Evolutionary conservation across 257 asterid genomes (phyloP).

Genomic region (Plantago major): DNA sequence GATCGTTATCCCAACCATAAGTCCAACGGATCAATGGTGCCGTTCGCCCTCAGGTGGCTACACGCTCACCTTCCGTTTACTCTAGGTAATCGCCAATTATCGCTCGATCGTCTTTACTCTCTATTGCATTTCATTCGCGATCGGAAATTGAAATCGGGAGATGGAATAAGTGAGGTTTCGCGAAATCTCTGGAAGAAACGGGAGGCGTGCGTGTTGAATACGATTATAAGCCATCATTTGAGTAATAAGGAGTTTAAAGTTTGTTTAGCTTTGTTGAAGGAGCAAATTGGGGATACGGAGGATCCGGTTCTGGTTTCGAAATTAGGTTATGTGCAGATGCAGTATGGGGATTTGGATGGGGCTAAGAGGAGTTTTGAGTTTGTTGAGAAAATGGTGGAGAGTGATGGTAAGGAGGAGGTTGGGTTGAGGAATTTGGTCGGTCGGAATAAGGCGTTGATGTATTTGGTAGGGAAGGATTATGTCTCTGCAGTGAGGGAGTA

Average conservation of each 20-base stretch:
- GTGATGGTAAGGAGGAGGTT: conserved; percentile 30
- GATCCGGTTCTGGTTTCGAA: conserved; percentile 65
- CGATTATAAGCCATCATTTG: conserved; percentile 81
- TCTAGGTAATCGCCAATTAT: conserved; percentile 60
- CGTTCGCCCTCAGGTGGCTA: conserved; percentile 88
- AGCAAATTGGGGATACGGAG: conserved; percentile 35
- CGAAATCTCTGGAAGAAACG: conserved; percentile 57
- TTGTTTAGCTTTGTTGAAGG: conserved; percentile 55
- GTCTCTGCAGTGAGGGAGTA: conserved; percentile 92
- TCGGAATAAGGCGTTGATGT: conserved; percentile 82
- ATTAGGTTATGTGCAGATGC: conserved; percentile 86
- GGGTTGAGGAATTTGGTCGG: conserved; percentile 68
- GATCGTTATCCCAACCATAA: conserved; percentile 61
- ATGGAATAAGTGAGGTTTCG: conserved; percentile 24
- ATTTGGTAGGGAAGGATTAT: conserved; percentile 85
- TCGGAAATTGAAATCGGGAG: conserved; percentile 21
- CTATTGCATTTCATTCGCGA: conserved; percentile 59
- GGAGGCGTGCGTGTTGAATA: conserved; percentile 54
- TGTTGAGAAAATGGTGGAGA: conserved; percentile 47
- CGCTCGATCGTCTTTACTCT: conserved; percentile 74
- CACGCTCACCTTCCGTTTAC: conserved; percentile 78
- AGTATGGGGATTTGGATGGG: conserved; percentile 88
- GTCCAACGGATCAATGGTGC: conserved; percentile 66
- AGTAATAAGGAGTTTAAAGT: conserved; percentile 74
- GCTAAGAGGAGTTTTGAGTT: conserved; percentile 56